Evolutionary conservation across 2,329 filamentous ascomycete genomes (phyloP).

Genomic region (Aspergillus chevalieri): DNA sequence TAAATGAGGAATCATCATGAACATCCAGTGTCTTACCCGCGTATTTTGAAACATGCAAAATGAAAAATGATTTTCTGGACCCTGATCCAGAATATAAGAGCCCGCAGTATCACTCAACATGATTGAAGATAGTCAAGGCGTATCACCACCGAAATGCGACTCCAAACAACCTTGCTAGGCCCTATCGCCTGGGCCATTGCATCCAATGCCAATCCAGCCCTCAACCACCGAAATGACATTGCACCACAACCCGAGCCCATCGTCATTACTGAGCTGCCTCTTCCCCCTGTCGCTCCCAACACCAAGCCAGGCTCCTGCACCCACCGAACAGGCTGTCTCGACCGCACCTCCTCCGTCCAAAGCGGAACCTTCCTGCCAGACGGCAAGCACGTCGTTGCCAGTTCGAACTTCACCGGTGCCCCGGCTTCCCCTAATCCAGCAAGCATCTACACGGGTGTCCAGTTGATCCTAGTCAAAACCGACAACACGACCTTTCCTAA

Average conservation of each 20-base stretch:
- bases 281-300: slow-evolving; percentile 31
- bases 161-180: not conserved
- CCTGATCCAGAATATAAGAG: too few species aligned
- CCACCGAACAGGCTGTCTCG: slow-evolving; percentile 34
- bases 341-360: slow-evolving; percentile 15
- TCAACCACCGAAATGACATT: not conserved
- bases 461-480: slow-evolving; percentile 41
- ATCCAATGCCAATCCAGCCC: not conserved
- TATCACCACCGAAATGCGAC: not conserved
- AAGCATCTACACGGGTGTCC: slow-evolving; percentile 38
- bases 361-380: slow-evolving; percentile 38
- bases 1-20: too few species aligned
- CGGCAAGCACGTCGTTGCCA: slow-evolving; percentile 38
- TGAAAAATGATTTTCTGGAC: too few species aligned
- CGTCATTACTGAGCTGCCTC: slow-evolving; percentile 28
- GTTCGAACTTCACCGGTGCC: slow-evolving; percentile 39
- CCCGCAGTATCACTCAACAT: not conserved
- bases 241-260: slow-evolving; percentile 29
- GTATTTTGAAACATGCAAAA: too few species aligned
- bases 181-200: not conserved
- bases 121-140: too few species aligned
- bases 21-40: too few species aligned
- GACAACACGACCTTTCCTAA: slow-evolving; percentile 39
- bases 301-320: slow-evolving; percentile 28
- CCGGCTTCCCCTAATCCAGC: slow-evolving; percentile 33